phyloP scores from a whole-genome alignment of 2,329 filamentous ascomycete species.

The Trichoderma polysporum region DNA sequence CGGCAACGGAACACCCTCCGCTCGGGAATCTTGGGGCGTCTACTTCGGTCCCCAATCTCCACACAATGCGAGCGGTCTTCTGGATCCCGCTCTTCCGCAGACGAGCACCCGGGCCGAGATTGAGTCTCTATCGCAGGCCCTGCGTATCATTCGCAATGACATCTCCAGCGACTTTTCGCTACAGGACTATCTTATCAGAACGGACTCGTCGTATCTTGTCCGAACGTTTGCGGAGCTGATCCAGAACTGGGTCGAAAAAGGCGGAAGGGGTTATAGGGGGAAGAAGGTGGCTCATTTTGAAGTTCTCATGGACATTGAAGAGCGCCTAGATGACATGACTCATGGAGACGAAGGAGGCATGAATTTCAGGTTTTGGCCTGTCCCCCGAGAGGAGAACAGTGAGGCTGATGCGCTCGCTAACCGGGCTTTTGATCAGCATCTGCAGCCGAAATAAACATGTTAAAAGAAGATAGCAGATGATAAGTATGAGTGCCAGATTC shows the following conservation, averaged over 20 bases:
- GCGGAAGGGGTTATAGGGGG: background rate
- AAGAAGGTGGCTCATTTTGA: background rate
- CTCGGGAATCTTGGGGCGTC: constrained; percentile 28
- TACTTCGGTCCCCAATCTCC: constrained; percentile 29
- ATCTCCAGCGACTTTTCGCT: background rate
- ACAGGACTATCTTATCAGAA: background rate
- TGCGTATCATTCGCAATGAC: background rate
- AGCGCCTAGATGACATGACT: background rate
- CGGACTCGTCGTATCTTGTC: background rate
- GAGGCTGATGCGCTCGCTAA: constrained; percentile 8
- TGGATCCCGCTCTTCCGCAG: background rate
- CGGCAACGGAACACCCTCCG: constrained; percentile 24
- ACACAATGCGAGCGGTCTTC: constrained; percentile 24
- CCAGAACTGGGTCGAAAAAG: background rate
- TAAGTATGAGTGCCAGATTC: background rate
- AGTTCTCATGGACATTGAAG: background rate
- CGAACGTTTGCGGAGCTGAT: background rate
- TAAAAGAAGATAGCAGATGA: background rate
- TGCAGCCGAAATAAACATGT: background rate
- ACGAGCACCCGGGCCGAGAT: background rate
- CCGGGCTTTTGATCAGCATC: background rate
- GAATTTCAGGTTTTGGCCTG: background rate
- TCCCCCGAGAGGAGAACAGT: background rate
- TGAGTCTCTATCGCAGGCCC: background rate
- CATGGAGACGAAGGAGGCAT: background rate